These are phyloP conservation scores for Wickerhamomyces subpelliculosus DNA, from an alignment of 805 yeast genomes.

Conservation along the genomic window DNA sequence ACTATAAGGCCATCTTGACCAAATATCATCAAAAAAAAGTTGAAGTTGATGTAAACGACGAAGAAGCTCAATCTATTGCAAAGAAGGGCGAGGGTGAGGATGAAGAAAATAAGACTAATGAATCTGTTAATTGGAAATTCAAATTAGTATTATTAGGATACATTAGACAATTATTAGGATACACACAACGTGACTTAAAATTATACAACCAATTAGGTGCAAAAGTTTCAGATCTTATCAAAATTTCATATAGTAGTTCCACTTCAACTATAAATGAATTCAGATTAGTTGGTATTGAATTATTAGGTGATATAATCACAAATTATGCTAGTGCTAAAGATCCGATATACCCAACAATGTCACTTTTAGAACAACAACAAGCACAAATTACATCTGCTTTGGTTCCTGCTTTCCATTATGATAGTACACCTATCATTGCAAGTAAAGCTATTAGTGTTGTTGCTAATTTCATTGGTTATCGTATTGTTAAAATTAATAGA, in stretches of 20 bases:
- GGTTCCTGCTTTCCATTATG: conserved; percentile 74
- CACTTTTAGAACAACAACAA: conserved; percentile 84
- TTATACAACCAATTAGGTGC: conserved; percentile 36
- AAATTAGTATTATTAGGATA: conserved; percentile 38
- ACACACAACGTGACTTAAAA: conserved; percentile 30
- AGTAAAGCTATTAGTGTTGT: conserved; percentile 71
- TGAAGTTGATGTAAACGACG: conserved; percentile 34
- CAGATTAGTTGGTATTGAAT: conserved; percentile 56
- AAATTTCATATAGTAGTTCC: conserved; percentile 74
- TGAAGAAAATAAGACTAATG: conserved; percentile 26
- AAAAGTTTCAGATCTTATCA: conserved; percentile 58
- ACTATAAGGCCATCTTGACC: conserved; percentile 35
- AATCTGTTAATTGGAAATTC: conserved; percentile 53
- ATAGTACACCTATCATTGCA: conserved; percentile 67
- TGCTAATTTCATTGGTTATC: conserved; percentile 67
- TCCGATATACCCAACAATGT: conserved; percentile 62
- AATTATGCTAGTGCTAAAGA: conserved; percentile 58
- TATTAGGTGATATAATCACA: conserved; percentile 57
- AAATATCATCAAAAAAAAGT: conserved; percentile 25
- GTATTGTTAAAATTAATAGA: conserved; percentile 41
- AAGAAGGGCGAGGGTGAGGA: conserved; percentile 11
- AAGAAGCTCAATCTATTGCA: conserved; percentile 40
- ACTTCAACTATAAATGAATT: conserved; percentile 59
- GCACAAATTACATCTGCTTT: conserved; percentile 90
- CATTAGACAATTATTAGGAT: conserved; percentile 34